These are phyloP conservation scores for Botryotinia convoluta DNA, from an alignment of 2,329 filamentous ascomycete species.

Conservation along the genomic window DNA sequence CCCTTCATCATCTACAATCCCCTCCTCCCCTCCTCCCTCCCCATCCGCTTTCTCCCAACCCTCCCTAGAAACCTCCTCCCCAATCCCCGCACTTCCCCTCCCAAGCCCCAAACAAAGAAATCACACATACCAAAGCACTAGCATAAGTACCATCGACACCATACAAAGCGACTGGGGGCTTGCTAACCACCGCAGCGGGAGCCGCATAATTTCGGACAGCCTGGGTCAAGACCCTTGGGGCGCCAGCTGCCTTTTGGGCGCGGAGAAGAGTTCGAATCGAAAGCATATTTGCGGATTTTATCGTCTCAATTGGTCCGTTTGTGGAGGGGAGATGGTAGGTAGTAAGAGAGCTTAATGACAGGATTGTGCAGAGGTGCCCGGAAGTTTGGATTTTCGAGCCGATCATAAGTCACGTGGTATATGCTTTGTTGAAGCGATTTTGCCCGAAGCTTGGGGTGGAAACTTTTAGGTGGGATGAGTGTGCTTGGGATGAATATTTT, in stretches of 20 bases:
- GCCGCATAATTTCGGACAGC: constrained; percentile 73
- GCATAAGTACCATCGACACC: constrained; percentile 98
- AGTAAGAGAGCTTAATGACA: constrained; percentile 15
- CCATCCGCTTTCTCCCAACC: neutral
- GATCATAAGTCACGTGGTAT: neutral
- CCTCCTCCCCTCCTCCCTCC: neutral
- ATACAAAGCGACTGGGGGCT: constrained; percentile 87
- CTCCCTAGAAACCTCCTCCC: neutral
- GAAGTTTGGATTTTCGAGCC: constrained; percentile 21
- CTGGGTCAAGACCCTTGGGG: constrained; percentile 44
- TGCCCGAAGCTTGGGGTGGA: neutral
- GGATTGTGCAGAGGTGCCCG: constrained; percentile 17
- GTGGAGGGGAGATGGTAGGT: constrained; percentile 28
- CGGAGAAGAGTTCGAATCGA: constrained; percentile 38
- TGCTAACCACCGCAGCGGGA: constrained; percentile 59
- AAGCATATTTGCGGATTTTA: constrained; percentile 34
- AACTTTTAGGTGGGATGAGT: neutral
- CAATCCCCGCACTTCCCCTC: constrained; percentile 13
- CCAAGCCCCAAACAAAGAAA: neutral
- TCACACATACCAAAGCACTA: constrained; percentile 82
- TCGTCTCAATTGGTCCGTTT: constrained; percentile 33
- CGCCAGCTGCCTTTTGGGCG: constrained; percentile 34
- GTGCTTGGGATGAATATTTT: neutral
- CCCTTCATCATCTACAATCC: neutral
- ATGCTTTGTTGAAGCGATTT: neutral